Evolutionary conservation across 495 filamentous ascomycete species (phyloP), one percentile per base, ranked within the genome.

Genomic region (Podospora pseudopauciseta): DNA sequence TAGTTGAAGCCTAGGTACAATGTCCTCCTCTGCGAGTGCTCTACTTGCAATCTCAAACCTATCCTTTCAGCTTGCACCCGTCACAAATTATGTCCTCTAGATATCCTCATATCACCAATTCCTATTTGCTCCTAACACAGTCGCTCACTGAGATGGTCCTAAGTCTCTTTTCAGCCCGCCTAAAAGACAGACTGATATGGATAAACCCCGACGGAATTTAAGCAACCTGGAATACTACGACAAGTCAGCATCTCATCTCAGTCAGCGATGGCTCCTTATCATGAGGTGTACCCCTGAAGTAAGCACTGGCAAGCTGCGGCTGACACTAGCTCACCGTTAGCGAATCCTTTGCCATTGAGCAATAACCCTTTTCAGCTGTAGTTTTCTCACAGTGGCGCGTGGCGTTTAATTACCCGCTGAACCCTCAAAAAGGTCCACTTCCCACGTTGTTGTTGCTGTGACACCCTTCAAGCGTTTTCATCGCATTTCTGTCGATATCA

Each of bases 381-480:
- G 60, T n/a, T 27, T 13, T 62, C 16, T 18, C 7, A n/a, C 1
- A 2, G 60, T 7, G 60, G 60, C 60, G 60, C 30, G 60, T 62
- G 20, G 60, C 60, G 60, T 62, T 27, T 62, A 62, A 62, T 62
- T 62, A 62, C 26, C 11, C 19, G 56, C 7, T 32, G 23, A 9
- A 5, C 7, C 3, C 2, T n/a, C 30, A 62, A 62, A 39, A 62
- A 28, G 23, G 18, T 20, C 60, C 23, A 28, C 30, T 32, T 27
- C 60, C 60, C 60, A 30, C 30, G 19, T 62, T 27, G 5, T 30
- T 18, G 7, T 62, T 30, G 19, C 13, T 49, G 39, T 49, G 39
- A 49, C 15, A 27, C 18, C 23, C 26, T 62, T 62, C 60, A 62
- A n/a, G 26, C 18, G n/a, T 28, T 16, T 28, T 39, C 4, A 32